Conservation (phyloP, 805 yeast species). For the Candida awuae region DNA sequence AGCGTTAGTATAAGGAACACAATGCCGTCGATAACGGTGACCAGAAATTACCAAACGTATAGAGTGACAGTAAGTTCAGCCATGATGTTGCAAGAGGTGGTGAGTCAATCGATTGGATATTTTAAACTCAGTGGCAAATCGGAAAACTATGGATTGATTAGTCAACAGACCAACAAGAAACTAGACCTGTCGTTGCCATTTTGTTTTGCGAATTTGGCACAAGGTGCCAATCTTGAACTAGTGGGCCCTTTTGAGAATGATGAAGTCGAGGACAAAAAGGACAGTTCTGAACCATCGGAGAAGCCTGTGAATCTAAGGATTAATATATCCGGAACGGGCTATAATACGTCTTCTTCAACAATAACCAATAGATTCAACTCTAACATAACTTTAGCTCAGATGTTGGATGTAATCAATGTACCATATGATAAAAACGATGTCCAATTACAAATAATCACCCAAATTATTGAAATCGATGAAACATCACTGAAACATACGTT, state of each 20-base stretch:
- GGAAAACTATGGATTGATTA: too few relatives aligned
- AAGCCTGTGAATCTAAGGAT: not conserved
- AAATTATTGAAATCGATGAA: not conserved
- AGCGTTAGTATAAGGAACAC: too few relatives aligned
- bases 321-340: not conserved
- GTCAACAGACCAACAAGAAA: too few relatives aligned
- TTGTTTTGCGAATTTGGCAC: constrained; percentile 35
- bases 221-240: constrained; percentile 36
- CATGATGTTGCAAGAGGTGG: constrained; percentile 29
- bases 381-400: not conserved
- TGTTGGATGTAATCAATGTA: not conserved
- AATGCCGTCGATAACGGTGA: constrained; percentile 2
- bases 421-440: not conserved
- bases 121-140: too few relatives aligned
- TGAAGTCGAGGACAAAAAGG: not conserved
- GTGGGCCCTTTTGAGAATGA: constrained; percentile 1
- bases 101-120: constrained; percentile 26
- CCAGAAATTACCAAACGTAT: constrained; percentile 13
- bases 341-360: not conserved
- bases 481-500: not conserved
- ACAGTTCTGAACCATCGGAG: not conserved
- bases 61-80: constrained; percentile 29
- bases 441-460: constrained; percentile 1
- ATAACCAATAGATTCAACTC: not conserved
- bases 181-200: constrained; percentile 36